A percentile compares a stretch with the other conserved stretches of the same genome.
Conservation (phyloP, 257 asterid genomes). For the Jacaranda copaia region DNA sequence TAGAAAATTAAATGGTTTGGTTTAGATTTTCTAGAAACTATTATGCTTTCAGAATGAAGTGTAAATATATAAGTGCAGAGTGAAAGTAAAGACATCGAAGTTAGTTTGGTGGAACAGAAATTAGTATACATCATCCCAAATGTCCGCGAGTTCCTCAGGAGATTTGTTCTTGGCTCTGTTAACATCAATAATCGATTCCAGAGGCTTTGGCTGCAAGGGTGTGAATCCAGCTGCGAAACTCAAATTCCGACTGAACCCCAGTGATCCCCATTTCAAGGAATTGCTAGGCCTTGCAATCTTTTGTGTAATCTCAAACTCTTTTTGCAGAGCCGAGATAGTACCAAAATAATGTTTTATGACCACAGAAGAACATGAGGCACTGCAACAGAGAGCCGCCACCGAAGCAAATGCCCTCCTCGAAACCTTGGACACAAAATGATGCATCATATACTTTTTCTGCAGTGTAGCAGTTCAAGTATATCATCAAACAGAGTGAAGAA, state of each 20-base stretch:
- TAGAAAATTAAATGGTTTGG: no score
- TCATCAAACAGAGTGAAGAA: conserved; percentile 27
- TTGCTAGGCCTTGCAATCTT: conserved; percentile 46
- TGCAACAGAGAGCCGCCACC: conserved; percentile 33
- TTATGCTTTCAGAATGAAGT: no score
- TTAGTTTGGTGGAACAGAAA: conserved; percentile 4
- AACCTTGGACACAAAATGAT: conserved; percentile 45
- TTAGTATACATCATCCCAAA: conserved; percentile 84
- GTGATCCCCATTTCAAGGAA: conserved; percentile 53
- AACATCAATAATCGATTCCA: conserved; percentile 79
- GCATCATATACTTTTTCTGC: conserved; percentile 56
- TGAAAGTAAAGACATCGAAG: conserved; percentile 10
- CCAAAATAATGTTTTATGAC: conserved; percentile 37
- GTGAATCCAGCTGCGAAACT: conserved; percentile 82
- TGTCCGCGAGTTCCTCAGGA: conserved; percentile 76
- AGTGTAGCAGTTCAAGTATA: conserved; percentile 28
- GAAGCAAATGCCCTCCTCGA: conserved; percentile 50
- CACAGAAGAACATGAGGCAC: conserved; percentile 39
- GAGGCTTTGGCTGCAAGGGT: conserved; percentile 74
- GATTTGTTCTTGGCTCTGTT: conserved; percentile 76
- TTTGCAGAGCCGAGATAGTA: conserved; percentile 41
- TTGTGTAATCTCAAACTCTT: conserved; percentile 40
- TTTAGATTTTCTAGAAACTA: no score
- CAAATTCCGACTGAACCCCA: conserved; percentile 59
- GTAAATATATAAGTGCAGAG: neutral